Evolutionary conservation across 441 rosid species (phyloP), one percentile per base, ranked within the genome.

Genomic region (Syzygium syzygioides): DNA sequence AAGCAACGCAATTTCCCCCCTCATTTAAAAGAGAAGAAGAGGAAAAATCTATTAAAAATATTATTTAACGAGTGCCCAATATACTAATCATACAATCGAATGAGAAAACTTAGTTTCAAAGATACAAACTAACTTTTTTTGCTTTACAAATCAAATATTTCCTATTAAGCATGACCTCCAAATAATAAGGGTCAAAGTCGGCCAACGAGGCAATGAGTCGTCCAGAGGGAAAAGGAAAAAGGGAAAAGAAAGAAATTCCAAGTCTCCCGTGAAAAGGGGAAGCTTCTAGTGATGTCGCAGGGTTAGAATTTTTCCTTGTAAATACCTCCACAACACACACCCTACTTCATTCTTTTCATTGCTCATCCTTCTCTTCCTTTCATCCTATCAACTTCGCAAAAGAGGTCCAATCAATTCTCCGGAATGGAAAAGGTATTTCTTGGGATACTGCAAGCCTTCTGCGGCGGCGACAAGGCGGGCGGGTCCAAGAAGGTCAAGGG

Each of bases 401-500:
- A 41, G 25, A n/a, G 83, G 25, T 76, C n/a, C n/a, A 13, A 6
- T 13, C 15, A 12, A 59, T 41, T 41, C 83, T 76, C 53, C n/a
- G 18, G 83, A 20, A 76, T 41, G 83, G 83, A 76, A 6, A 76
- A 76, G 52, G n/a, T 41, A 53, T 23, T 41, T 13, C 83, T 41
- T 4, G n/a, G 83, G n/a, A 41, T 76, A 48, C 18, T 41, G 53
- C 52, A 76, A 5, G n/a, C 83, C 83, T 76, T 91, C 87, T 87
- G 88, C 54, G 79, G 62, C 4, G 88, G 88, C 32, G 8, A 28
- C 66, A 60, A 45, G n/a, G 83, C 83, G 18, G 11, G n/a, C 15
- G 18, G 52, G 52, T 76, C 53, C 3, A 86, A 85, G 91, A 94
- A 93, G 94, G 91, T 97, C 66, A 91, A 68, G 76, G 98, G 98